These are phyloP conservation scores for Paraurostyla sp. DNA, from an alignment of 73 alveolate species.

Conservation along the genomic window DNA sequence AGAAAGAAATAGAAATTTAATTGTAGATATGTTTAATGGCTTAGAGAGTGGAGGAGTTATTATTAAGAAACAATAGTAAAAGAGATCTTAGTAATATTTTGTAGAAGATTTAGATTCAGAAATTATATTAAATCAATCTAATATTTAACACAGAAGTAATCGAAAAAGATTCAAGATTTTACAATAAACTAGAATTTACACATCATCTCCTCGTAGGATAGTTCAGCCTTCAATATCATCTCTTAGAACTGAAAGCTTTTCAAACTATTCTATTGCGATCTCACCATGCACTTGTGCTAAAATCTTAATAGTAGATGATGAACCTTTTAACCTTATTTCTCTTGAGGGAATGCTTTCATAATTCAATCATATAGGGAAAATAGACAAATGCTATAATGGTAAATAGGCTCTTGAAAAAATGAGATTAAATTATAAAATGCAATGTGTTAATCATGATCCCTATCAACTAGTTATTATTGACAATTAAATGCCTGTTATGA, in stretches of 20 bases:
- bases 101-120: too few species aligned
- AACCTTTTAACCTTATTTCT: conserved; percentile 10
- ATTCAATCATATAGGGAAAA: neutral
- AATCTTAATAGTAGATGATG: conserved; percentile 23
- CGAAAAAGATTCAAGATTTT: too few species aligned
- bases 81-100: too few species aligned
- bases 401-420: neutral
- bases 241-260: neutral
- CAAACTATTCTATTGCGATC: neutral
- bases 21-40: too few species aligned
- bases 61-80: too few species aligned
- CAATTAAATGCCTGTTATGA: neutral
- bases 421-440: neutral
- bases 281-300: neutral
- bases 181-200: too few species aligned
- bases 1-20: too few species aligned
- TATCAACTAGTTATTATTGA: neutral
- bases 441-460: neutral
- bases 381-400: neutral
- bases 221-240: neutral
- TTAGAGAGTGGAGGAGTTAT: too few species aligned
- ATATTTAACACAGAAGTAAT: too few species aligned
- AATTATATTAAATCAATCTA: too few species aligned
- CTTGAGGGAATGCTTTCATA: conserved; percentile 6
- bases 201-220: neutral